phyloP scores from a whole-genome alignment of 768 basidiomycete species.

The Lentinula guzmanii region DNA sequence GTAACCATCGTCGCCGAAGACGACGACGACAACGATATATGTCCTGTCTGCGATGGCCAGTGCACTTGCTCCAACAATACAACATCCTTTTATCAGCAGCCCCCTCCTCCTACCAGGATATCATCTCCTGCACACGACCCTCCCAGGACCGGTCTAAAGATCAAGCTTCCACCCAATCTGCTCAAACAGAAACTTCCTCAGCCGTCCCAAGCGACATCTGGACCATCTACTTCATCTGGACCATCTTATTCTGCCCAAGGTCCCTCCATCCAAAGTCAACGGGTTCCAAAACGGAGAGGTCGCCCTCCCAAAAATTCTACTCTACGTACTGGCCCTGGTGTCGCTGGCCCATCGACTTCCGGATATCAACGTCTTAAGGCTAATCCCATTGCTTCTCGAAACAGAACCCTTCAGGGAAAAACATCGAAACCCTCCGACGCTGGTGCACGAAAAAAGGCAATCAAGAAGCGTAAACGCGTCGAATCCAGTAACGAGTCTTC shows the following conservation, averaged over 20 bases:
- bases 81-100: constrained; percentile 30
- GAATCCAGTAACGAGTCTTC: constrained; percentile 20
- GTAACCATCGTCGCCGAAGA: constrained; percentile 38
- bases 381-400: constrained; percentile 11
- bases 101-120: constrained; percentile 21
- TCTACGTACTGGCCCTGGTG: constrained; percentile 18
- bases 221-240: constrained; percentile 6
- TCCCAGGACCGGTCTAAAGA: constrained; percentile 50
- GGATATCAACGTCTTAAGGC: constrained; percentile 14
- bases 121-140: constrained; percentile 20
- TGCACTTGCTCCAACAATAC: constrained; percentile 68
- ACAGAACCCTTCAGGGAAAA: constrained; percentile 14
- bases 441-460: background rate
- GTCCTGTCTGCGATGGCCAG: constrained; percentile 86
- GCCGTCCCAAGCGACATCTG: constrained; percentile 17
- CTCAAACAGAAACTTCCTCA: constrained; percentile 34
- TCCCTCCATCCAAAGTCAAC: constrained; percentile 10
- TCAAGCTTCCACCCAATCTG: constrained; percentile 63
- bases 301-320: constrained; percentile 48
- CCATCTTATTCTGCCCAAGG: constrained; percentile 12
- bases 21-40: constrained; percentile 84
- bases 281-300: constrained; percentile 42
- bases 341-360: constrained; percentile 1
- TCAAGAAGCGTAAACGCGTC: constrained; percentile 29
- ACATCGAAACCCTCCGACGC: background rate